A percentile compares a stretch with the other conserved stretches of the same genome.
phyloP scores from a whole-genome alignment of 2,329 filamentous ascomycete genomes.

The Paraphaeosphaeria sporulosa region DNA sequence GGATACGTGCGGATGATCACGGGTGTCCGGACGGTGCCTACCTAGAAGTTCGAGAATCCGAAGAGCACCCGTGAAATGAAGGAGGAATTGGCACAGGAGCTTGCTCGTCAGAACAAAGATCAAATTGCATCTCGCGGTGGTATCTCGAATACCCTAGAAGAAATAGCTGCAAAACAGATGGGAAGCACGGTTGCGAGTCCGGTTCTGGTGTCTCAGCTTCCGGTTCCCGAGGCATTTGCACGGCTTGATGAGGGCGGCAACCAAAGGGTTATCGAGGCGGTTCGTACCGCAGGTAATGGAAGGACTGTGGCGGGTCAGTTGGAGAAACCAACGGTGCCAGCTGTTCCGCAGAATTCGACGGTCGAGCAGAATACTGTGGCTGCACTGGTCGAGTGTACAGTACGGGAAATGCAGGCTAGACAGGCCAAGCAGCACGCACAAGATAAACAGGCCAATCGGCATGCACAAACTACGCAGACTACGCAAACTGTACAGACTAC shows the following conservation, averaged over 20 bases:
- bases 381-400: no score
- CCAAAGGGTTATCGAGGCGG: background rate
- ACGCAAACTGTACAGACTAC: background rate
- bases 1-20: constrained; percentile 10
- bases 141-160: background rate
- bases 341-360: no score
- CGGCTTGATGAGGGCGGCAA: background rate
- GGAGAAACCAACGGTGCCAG: no score
- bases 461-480: no score
- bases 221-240: background rate
- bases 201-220: background rate
- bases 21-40: background rate
- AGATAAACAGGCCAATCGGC: no score
- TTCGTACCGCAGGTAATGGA: background rate
- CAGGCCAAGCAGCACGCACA: no score
- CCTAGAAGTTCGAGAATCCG: background rate
- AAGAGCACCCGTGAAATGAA: background rate
- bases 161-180: background rate
- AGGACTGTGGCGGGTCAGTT: no score
- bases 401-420: no score
- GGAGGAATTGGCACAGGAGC: background rate
- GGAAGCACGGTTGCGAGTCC: background rate
- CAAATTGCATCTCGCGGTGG: background rate
- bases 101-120: background rate
- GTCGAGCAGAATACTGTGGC: no score